phyloP scores from a whole-genome alignment of 2,329 filamentous ascomycete genomes.

The Aspergillus sp. region DNA sequence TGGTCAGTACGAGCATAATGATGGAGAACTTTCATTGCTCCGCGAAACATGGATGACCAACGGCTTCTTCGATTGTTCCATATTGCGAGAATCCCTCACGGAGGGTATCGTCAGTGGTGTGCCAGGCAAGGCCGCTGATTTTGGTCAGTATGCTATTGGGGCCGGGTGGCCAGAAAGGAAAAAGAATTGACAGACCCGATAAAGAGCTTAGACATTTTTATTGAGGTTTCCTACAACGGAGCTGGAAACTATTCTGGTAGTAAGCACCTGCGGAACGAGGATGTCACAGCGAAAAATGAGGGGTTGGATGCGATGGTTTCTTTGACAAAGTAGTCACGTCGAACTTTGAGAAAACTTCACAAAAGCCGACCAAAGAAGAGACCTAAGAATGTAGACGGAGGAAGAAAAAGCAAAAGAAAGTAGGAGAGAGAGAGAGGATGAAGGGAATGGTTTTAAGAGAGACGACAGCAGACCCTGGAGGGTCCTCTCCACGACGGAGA shows the following conservation, averaged over 20 bases:
- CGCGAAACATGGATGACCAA: conserved; percentile 55
- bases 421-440: not conserved
- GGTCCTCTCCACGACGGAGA: not conserved
- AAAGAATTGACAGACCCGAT: conserved; percentile 20
- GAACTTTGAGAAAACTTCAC: not conserved
- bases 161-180: conserved; percentile 12
- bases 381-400: too few relatives aligned
- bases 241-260: not conserved
- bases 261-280: conserved; percentile 11
- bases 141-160: conserved; percentile 18
- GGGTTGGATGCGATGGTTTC: not conserved
- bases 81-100: conserved; percentile 91
- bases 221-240: conserved; percentile 7
- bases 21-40: not conserved
- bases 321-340: not conserved
- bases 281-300: not conserved
- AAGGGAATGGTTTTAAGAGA: not conserved
- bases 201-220: conserved; percentile 86
- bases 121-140: conserved; percentile 90
- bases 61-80: conserved; percentile 89
- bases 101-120: conserved; percentile 87
- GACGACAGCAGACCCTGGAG: conserved; percentile 3
- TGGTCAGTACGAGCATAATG: conserved; percentile 19
- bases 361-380: not conserved
- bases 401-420: not conserved